phyloP scores from a whole-genome alignment of 345 rosid species.

The Camelina neglecta region DNA sequence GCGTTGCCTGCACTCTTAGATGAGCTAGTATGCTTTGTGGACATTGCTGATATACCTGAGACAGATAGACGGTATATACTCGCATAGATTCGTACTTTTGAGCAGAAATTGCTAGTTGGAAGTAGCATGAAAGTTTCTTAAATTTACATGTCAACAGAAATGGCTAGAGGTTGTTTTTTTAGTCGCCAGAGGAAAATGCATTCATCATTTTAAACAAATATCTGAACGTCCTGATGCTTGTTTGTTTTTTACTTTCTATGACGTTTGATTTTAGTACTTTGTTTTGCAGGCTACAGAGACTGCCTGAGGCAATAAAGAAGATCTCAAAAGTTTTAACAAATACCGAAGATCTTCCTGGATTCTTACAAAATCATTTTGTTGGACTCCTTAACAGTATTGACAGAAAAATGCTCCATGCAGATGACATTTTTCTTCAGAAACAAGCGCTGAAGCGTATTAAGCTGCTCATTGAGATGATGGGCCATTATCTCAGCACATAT shows the following conservation, averaged over 20 bases:
- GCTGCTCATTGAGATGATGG: constrained; percentile 93
- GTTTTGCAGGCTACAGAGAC: constrained; percentile 71
- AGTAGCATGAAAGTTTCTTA: constrained; percentile 25
- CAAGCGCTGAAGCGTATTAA: constrained; percentile 91
- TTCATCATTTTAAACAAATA: constrained; percentile 21
- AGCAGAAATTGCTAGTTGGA: constrained; percentile 23
- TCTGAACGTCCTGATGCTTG: constrained; percentile 20
- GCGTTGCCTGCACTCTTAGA: constrained; percentile 94
- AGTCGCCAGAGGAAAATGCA: constrained; percentile 17
- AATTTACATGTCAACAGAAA: constrained; percentile 19
- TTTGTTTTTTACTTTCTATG: constrained; percentile 10
- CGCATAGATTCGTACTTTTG: constrained; percentile 8
- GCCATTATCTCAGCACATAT: constrained; percentile 81
- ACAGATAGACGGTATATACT: constrained; percentile 69
- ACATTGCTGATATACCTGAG: constrained; percentile 72
- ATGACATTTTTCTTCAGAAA: constrained; percentile 71
- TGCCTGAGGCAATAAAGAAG: constrained; percentile 78
- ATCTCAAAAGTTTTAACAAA: constrained; percentile 79
- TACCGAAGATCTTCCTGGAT: constrained; percentile 79
- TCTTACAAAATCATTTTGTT: constrained; percentile 95
- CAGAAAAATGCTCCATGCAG: constrained; percentile 88
- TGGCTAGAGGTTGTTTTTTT: constrained; percentile 17
- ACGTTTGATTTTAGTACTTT: constrained; percentile 31
- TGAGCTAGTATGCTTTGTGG: constrained; percentile 89
- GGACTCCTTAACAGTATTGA: constrained; percentile 94